Conservation (phyloP, 164 flowering plant genomes). For the Vitis labrusca region DNA sequence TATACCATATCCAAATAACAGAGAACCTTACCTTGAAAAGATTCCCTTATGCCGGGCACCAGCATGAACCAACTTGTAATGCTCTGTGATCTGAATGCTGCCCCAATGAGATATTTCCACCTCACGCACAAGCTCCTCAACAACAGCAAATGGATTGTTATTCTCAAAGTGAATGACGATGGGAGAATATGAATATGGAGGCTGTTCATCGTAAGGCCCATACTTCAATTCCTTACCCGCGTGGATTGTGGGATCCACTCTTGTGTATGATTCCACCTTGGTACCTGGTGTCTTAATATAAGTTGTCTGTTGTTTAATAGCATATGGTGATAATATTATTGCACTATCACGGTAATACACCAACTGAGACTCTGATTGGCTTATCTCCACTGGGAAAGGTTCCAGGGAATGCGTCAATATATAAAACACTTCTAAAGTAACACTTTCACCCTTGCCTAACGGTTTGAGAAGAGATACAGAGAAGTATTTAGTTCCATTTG, state of each 20-base stretch:
- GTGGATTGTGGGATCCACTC: conserved; percentile 66
- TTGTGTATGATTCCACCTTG: conserved; percentile 82
- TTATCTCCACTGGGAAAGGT: conserved; percentile 93
- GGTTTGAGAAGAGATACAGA: conserved; percentile 59
- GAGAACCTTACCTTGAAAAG: conserved; percentile 73
- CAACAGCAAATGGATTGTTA: conserved; percentile 90
- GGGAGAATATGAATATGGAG: conserved; percentile 78
- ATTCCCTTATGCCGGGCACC: conserved; percentile 93
- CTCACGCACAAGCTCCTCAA: conserved; percentile 95
- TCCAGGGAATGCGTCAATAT: conserved; percentile 72
- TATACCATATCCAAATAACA: not conserved
- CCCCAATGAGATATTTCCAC: conserved; percentile 99
- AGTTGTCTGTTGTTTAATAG: conserved; percentile 74
- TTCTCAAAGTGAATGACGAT: conserved; percentile 86
- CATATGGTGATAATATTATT: conserved; percentile 79
- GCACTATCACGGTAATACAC: conserved; percentile 91
- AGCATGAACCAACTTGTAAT: conserved; percentile 73
- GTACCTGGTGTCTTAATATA: conserved; percentile 70
- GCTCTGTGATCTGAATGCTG: conserved; percentile 83
- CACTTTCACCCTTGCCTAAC: conserved; percentile 53
- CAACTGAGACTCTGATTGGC: conserved; percentile 88
- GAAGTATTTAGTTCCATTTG: conserved; percentile 66
- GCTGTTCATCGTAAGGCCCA: conserved; percentile 66
- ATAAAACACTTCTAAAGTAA: conserved; percentile 66
- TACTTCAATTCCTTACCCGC: conserved; percentile 68